Evolutionary conservation across 139 green algal genomes (phyloP), one percentile per base, ranked within the genome.

Genomic region (Coccomyxa sp.): DNA sequence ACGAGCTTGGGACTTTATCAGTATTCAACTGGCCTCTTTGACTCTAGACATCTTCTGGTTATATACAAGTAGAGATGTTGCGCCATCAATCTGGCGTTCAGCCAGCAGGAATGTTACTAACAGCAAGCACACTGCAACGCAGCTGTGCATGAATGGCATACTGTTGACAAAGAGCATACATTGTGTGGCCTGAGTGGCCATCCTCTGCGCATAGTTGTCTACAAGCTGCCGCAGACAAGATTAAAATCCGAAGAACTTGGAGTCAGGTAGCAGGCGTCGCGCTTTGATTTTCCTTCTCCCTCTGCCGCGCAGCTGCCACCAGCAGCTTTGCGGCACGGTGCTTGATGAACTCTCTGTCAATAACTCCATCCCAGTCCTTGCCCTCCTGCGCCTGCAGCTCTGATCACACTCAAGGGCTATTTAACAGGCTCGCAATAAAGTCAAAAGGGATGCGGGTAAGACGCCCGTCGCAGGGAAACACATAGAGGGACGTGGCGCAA

Each of bases 291-390:
- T 64, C 50, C 2, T 34, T 10, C 29, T 6, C 77, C 44, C 80
- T 73, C 29, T 76, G 50, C 24, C 74, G 69, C 34, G 70, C 58
- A 6, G 50, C 50, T 31, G 64, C 64, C 14, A 29, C 64, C 14
- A 71, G 64, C 79, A 89, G 82, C 82, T 89, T 89, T 29, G 78
- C 79, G 12, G 85, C 72, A 16, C 83, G 64, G 74, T 85, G 82
- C 78, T 89, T 89, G 72, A 89, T 87, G 70, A 79, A 87, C 10
- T 87, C 85, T 38, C 85, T 80, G 77, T 89, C 85, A 33, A 86
- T 31, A 10, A 87, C 83, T 8, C 78, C 81, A 70, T 87, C 85
- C 74, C 79, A 82, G 33, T 82, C 82, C 14, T 70, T 55, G 22
- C 72, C 79, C 35, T 44, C 74, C 0, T 70, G 12, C 37, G 24